Conservation (phyloP, 768 basidiomycete species). For the Auricularia sp. region DNA sequence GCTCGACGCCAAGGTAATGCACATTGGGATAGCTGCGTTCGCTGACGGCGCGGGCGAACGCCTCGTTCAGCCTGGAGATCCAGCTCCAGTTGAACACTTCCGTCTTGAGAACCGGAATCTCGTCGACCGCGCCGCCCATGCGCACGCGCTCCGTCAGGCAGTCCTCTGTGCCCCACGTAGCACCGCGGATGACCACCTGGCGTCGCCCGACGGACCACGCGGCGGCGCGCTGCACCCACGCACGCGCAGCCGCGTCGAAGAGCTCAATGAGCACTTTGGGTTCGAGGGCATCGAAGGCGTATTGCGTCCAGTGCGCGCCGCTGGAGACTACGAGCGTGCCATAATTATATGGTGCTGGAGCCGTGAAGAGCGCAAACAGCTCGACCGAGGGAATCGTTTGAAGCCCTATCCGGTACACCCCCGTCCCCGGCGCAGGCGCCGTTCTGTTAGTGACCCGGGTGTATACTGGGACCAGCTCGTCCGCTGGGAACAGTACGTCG, state of each 20-base stretch:
- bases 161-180: constrained; percentile 52
- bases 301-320: constrained; percentile 61
- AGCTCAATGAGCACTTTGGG: constrained; percentile 48
- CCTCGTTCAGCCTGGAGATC: constrained; percentile 46
- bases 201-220: constrained; percentile 27
- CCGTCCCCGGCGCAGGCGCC: too few relatives aligned
- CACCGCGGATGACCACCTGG: constrained; percentile 18
- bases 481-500: constrained; percentile 27
- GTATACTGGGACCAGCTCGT: constrained; percentile 3
- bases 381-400: not conserved
- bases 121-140: constrained; percentile 22
- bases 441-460: not conserved
- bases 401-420: not conserved
- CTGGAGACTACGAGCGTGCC: constrained; percentile 52
- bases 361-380: constrained; percentile 16
- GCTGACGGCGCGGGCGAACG: constrained; percentile 37
- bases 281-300: constrained; percentile 28
- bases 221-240: constrained; percentile 47
- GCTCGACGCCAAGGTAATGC: constrained; percentile 49
- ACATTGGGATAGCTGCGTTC: constrained; percentile 40
- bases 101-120: constrained; percentile 33
- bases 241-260: constrained; percentile 44
- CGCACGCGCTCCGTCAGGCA: constrained; percentile 43
- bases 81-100: constrained; percentile 58
- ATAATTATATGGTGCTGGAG: constrained; percentile 31